Evolutionary conservation across 2,329 filamentous ascomycete species (phyloP), one percentile per base, ranked within the genome.

Genomic region (Pseudogymnoascus sp.): DNA sequence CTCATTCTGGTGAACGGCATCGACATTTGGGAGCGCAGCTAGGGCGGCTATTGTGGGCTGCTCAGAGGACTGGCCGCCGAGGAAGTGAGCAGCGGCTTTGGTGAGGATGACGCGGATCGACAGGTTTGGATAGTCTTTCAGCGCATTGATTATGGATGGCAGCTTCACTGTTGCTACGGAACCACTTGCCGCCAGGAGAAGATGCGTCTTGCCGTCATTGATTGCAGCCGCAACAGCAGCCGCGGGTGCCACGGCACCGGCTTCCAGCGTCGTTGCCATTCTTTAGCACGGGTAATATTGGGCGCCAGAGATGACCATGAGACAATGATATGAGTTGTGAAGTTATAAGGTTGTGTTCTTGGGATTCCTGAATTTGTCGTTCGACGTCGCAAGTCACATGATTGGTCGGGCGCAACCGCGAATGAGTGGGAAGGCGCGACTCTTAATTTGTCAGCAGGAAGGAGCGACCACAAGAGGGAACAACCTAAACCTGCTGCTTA

Each of bases 141-240:
- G 81, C 1, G 85, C 80, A 16, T 76, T 71, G 65, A 88, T 79
- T 68, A 93, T 90, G 40, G 83, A 78, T 1, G 86, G 86, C 2
- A 91, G 78, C 73, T 97, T 97, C 71, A 96, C 96, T 5, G 90
- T 91, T 12, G 93, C 93, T n/a, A 96, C 91, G 0, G 89, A 88
- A 60, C 88, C 88, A 34, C 82, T 86, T 40, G 85, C 84, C 39
- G 84, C 85, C 45, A 91, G 80, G 14, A 91, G 79, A 61, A 89
- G 77, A 71, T 89, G 86, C 11, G 75, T 76, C 70, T 83, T 85
- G 16, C 75, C 74, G 69, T 86, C 84, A 60, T 76, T 71, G 21
- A 57, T 57, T 57, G 51, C 51, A 14, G 51, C 51, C 11, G 51
- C 51, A 21, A 57, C 51, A 57, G 51, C 29, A 57, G 51, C 21